These are phyloP conservation scores for Coemansia sp. DNA, from an alignment of 192 early-diverging fungal species.

Conservation along the genomic window DNA sequence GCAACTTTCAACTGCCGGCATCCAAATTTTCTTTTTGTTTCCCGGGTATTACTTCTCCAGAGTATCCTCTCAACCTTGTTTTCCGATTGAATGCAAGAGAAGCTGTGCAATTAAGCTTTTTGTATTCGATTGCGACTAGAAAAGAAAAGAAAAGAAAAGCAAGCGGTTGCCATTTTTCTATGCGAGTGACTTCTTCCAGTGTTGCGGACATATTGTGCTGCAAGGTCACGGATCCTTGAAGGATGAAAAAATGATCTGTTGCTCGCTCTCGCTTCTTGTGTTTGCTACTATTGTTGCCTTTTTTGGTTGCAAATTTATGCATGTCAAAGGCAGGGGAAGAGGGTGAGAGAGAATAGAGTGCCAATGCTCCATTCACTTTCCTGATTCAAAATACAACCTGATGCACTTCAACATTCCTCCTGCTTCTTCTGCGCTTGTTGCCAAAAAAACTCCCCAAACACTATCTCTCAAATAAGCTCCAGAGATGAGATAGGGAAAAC, in stretches of 20 bases:
- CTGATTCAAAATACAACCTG: background rate
- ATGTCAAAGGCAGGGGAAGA: background rate
- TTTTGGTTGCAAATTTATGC: constrained; percentile 9
- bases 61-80: too few relatives aligned
- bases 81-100: background rate
- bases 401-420: constrained; percentile 4
- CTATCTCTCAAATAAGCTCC: too few relatives aligned
- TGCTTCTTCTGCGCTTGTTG: constrained; percentile 3
- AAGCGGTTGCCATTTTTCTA: background rate
- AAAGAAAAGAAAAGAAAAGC: background rate
- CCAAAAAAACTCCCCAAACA: background rate
- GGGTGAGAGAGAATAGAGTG: background rate
- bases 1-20: background rate
- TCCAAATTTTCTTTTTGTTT: background rate
- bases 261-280: background rate
- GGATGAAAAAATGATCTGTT: background rate
- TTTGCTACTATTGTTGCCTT: constrained; percentile 7
- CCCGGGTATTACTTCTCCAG: background rate
- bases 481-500: too few relatives aligned
- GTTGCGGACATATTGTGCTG: background rate
- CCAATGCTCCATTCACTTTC: background rate
- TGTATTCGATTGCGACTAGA: background rate
- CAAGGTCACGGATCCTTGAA: background rate
- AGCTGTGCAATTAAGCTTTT: too few relatives aligned
- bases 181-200: background rate